Evolutionary conservation across 257 asterid species (phyloP), one percentile per base, ranked within the genome.

Genomic region (Striga asiatica): DNA sequence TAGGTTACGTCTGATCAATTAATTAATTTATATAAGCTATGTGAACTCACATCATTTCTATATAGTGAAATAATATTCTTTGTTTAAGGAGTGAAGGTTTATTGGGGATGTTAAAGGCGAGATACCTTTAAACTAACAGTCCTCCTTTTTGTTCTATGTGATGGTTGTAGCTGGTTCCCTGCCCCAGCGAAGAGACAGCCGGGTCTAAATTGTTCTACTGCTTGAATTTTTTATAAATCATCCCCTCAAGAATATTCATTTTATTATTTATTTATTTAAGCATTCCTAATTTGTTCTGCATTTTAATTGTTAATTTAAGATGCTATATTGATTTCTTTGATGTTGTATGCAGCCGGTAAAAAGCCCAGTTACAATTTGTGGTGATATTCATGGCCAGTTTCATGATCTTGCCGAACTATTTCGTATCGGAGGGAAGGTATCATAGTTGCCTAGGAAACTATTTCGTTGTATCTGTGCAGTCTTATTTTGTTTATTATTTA

Each of bases 341-440:
- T 66, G 24, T 62, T 74, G 12, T 38, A 9, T 71, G 81, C 88
- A 80, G 88, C 88, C 88, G 8, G 88, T 80, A 43, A 74, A 39
- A 39, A 39, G 47, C 47, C 47, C 47, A 4, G 47, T 39, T 55
- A 80, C 88, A 42, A 77, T 80, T 55, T 77, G 84, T 70, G 88
- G 88, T 74, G 47, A 39, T 39, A 39, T 39, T 13, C 47, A 39
- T 39, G 47, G 47, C 8, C 47, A 39, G 16, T 39, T 39, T 20
- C 47, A 39, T 39, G 47, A 39, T 39, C 47, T 39, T 39, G 47
- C 47, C 14, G 47, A 39, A 20, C 47, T 39, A 4, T 39, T 13
- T 39, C 20, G 47, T 8, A 39, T 39, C 14, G 47, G 47, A n/a
- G 47, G 47, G 47, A 39, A 39, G 47, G 47, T 39, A 77, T 20